phyloP scores from a whole-genome alignment of 2,329 filamentous ascomycete genomes.

The Beauveria varroae region DNA sequence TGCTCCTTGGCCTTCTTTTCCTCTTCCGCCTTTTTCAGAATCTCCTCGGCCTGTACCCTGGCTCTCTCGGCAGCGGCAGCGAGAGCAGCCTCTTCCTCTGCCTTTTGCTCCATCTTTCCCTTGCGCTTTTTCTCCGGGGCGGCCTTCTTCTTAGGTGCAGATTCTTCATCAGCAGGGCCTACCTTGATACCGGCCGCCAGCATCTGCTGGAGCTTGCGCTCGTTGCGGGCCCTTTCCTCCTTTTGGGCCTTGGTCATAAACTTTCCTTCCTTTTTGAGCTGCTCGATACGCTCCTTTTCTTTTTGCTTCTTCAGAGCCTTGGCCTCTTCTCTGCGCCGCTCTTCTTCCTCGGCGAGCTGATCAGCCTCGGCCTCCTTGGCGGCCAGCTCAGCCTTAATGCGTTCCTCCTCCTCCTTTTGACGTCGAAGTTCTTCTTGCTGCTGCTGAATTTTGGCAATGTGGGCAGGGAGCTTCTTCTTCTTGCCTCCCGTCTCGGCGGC shows the following conservation, averaged over 20 bases:
- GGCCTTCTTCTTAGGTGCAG: constrained; percentile 69
- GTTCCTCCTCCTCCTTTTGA: constrained; percentile 59
- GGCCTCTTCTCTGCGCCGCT: constrained; percentile 62
- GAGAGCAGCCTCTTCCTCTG: constrained; percentile 70
- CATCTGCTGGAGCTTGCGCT: constrained; percentile 80
- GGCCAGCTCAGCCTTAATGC: constrained; percentile 54
- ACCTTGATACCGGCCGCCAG: constrained; percentile 69
- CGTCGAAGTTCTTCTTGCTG: constrained; percentile 72
- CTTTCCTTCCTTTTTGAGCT: constrained; percentile 82
- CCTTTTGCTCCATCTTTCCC: constrained; percentile 50
- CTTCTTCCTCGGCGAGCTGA: constrained; percentile 57
- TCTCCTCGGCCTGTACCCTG: constrained; percentile 58
- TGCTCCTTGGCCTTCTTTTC: constrained; percentile 51
- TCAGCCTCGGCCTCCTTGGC: constrained; percentile 60
- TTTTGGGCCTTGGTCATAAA: constrained; percentile 81
- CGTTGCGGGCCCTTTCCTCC: constrained; percentile 71
- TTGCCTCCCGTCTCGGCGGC: constrained; percentile 47
- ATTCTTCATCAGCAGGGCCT: constrained; percentile 46
- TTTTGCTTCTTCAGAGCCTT: constrained; percentile 75
- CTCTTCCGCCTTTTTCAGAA: constrained; percentile 53
- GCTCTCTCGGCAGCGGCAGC: constrained; percentile 73
- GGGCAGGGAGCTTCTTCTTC: constrained; percentile 87
- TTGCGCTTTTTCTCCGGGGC: constrained; percentile 77
- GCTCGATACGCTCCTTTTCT: constrained; percentile 79
- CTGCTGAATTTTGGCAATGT: constrained; percentile 66